Evolutionary conservation across 352 stramenopile genomes (phyloP).

Genomic region (Phytophthora syringae): DNA sequence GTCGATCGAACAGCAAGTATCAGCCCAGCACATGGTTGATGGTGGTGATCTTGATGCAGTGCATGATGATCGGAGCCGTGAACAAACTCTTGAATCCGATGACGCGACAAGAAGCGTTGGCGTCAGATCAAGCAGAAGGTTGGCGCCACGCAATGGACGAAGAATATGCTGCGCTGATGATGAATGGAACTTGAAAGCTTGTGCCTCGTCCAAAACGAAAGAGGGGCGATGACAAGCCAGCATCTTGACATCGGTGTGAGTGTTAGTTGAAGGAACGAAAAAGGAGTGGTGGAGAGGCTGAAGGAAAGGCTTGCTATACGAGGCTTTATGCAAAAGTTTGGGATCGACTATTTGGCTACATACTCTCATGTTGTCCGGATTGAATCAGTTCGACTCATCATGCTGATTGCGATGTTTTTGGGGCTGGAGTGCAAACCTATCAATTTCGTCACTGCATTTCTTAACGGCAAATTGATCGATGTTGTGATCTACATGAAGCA

Average conservation of each 20-base stretch:
- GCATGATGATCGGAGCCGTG: constrained; percentile 19
- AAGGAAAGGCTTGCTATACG: constrained; percentile 13
- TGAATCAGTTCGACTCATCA: neutral
- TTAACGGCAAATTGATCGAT: too few relatives aligned
- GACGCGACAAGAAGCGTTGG: neutral
- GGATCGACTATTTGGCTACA: too few relatives aligned
- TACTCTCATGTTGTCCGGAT: constrained; percentile 17
- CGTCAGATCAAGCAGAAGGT: constrained; percentile 13
- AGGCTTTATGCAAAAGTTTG: too few relatives aligned
- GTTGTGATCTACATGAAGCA: constrained; percentile 24
- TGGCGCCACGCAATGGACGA: constrained; percentile 8
- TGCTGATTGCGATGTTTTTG: constrained; percentile 1
- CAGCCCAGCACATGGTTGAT: neutral
- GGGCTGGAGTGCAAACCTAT: neutral
- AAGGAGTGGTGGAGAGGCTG: constrained; percentile 3
- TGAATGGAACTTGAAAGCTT: constrained; percentile 8
- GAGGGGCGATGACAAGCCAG: neutral
- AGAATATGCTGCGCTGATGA: constrained; percentile 3
- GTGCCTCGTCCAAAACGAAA: constrained; percentile 5
- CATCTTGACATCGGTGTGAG: constrained; percentile 4
- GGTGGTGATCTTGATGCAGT: constrained; percentile 9
- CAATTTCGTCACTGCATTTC: too few relatives aligned
- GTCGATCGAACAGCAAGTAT: neutral
- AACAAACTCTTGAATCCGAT: constrained; percentile 9
- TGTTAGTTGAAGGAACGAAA: constrained; percentile 5